These are phyloP conservation scores for Coemansia umbellata DNA, from an alignment of 192 early-diverging fungal genomes.

Conservation along the genomic window DNA sequence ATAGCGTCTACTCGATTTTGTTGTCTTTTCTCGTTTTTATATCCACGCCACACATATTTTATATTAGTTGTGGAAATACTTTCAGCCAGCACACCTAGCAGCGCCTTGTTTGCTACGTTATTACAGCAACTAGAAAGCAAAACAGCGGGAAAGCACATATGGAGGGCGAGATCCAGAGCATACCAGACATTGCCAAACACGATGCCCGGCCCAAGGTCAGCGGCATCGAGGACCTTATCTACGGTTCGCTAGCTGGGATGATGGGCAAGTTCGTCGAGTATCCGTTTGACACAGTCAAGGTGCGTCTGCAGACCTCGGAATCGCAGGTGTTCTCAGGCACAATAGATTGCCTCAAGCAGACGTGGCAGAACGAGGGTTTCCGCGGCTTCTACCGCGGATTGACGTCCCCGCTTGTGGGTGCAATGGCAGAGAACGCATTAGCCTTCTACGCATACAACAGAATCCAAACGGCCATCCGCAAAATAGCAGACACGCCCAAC, in stretches of 20 bases:
- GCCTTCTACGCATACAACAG: constrained; percentile 87
- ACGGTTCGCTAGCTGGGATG: constrained; percentile 70
- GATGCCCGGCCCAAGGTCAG: constrained; percentile 10
- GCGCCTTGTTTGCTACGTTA: too few relatives aligned
- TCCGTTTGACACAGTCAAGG: constrained; percentile 94
- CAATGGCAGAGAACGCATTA: constrained; percentile 91
- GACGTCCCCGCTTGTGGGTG: constrained; percentile 84
- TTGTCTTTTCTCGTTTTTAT: too few relatives aligned
- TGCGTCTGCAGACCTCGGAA: constrained; percentile 79
- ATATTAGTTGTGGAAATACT: too few relatives aligned
- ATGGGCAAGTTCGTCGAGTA: constrained; percentile 93
- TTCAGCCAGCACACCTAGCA: too few relatives aligned
- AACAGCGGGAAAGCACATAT: constrained; percentile 5
- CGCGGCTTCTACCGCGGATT: constrained; percentile 88
- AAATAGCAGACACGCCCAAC: not conserved
- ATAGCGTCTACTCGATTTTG: too few relatives aligned
- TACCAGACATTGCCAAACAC: constrained; percentile 13
- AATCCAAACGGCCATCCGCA: constrained; percentile 69
- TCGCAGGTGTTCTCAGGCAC: constrained; percentile 69
- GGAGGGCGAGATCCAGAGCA: constrained; percentile 42
- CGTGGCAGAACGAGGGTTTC: constrained; percentile 73
- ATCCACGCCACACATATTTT: too few relatives aligned
- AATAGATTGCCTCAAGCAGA: constrained; percentile 74
- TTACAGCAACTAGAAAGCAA: not conserved
- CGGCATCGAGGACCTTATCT: constrained; percentile 40